Evolutionary conservation across 176 grass and related monocot species (phyloP), one percentile per base, ranked within the genome.

Genomic region (Tillandsia fasciculata): DNA sequence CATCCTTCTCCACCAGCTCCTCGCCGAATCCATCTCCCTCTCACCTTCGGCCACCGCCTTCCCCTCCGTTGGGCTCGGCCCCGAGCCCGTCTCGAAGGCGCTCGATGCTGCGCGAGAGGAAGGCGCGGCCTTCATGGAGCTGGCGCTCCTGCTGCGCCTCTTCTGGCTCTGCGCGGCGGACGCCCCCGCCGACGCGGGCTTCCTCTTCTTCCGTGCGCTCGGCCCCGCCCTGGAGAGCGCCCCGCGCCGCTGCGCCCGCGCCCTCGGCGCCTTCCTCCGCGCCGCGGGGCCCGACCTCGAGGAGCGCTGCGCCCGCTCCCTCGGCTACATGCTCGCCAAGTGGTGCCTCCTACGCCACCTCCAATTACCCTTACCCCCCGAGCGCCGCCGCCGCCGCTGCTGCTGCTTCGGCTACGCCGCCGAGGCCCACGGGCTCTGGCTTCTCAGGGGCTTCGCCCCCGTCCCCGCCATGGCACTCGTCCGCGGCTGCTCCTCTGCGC

Each of bases 261-360:
- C 81, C 50, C 79, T 96, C 42, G 64, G 24, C 69, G 48, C 20
- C 29, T 84, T 91, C 70, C 81, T 96, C 64, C 78, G 79, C 50
- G 26, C 73, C 8, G 81, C 76, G 18, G 92, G 92, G 14, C 81
- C 81, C 24, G 92, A 96, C 69, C 56, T 84, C 24, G 88, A 96
- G 78, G 78, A 76, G 52, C 76, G 57, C 14, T 86, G 86, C 74
- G 77, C 91, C 83, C 81, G 86, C 23, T 96, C 88, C 56, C 85
- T 91, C 63, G 88, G 92, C 14, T 96, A 96, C 81, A 91, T 96
- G 92, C 81, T 91, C 53, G 77, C 80, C 48, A 91, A 96, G 80
- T 91, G 88, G 83, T 96, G 92, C 73, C 20, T 96, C 65, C 80
- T 96, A 15, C 79, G 80, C 47, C 85, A 91, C 67, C 81, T 96